A percentile compares a stretch with the other conserved stretches of the same genome.
These are phyloP conservation scores for Lepidium aucheri DNA, from an alignment of 345 rosid species.

Conservation along the genomic window DNA sequence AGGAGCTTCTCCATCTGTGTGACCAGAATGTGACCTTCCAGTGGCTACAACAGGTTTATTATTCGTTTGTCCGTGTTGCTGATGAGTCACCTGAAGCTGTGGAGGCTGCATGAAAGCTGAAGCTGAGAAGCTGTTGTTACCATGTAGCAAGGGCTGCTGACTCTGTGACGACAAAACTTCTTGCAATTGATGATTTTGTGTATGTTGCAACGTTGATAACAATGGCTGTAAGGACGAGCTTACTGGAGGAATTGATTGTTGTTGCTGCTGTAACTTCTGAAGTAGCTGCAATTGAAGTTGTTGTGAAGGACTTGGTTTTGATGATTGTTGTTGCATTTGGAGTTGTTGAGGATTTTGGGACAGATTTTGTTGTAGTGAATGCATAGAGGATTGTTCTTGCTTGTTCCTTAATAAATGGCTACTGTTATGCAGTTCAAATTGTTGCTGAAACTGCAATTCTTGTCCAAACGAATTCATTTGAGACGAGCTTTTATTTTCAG, in stretches of 20 bases:
- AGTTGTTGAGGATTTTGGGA: constrained; percentile 54
- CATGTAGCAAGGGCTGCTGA: constrained; percentile 42
- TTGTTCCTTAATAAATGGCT: constrained; percentile 46
- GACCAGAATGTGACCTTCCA: constrained; percentile 57
- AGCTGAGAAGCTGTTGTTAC: constrained; percentile 45
- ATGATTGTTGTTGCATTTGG: constrained; percentile 49
- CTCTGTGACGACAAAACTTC: constrained; percentile 44
- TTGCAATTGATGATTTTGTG: constrained; percentile 59
- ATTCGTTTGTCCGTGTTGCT: constrained; percentile 47
- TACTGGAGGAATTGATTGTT: constrained; percentile 40
- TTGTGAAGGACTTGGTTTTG: constrained; percentile 58
- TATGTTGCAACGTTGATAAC: constrained; percentile 45
- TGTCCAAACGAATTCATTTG: constrained; percentile 51
- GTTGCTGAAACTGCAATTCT: constrained; percentile 59
- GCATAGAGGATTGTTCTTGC: constrained; percentile 55
- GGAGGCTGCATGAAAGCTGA: constrained; percentile 55
- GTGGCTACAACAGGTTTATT: constrained; percentile 27
- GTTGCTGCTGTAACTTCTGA: constrained; percentile 65
- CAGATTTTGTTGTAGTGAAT: constrained; percentile 43
- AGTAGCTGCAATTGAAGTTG: constrained; percentile 78
- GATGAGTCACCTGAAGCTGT: constrained; percentile 44
- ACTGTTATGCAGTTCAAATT: constrained; percentile 49
- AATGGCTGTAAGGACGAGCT: constrained; percentile 60
- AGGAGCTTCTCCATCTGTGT: constrained; percentile 83
- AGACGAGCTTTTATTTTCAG: constrained; percentile 40